Base-by-base conservation (phyloP, 1,284 basidiomycete genomes). In the Apiotrichum mycotoxinovorans region DNA sequence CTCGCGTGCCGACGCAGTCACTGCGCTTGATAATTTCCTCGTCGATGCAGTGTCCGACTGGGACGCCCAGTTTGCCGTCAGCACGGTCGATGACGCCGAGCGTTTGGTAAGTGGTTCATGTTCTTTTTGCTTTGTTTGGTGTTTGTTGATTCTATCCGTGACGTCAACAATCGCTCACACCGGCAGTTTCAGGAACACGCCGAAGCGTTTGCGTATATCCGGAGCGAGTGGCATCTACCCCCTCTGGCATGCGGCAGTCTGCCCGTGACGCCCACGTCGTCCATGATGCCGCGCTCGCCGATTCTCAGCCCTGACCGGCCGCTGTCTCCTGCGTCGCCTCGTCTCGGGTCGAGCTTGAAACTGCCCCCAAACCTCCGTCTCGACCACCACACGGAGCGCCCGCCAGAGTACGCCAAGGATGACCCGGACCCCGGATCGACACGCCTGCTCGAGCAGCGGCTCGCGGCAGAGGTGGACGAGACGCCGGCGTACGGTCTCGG, bases 401-500 rank as follows among this genome's bases (percentile, higher is more conserved):
- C 73, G 2, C 73, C 73, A 9, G 70, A 68, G 26, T 75, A 75
- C 56, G 50, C 68, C 8, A 56, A 63, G 11, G 54, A 65, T 33
- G 73, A 75, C 61, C 71, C 73, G 1, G 70, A 73, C 41, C 71
- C 69, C 1, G 66, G 65, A 11, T 56, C 64, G 5, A 71, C 73
- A 1, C 44, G 69, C 27, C 47, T 67, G 40, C 57, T 75, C 30
- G 64, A 71, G 43, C 62, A 67, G 38, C 54, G 64, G 15, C 56
- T 75, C n/a, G 69, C 70, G 3, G 66, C 67, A 0, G 52, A 33
- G 42, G 52, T 43, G 0, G 57, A 51, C 38, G 18, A 12, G 18
- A 22, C 12, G 14, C 30, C 11, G n/a, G 10, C 17, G 17, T 22
- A n/a, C 27, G 46, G 33, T 5, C 46, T 48, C 14, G 46, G 46